phyloP scores from a whole-genome alignment of 2,329 filamentous ascomycete species.

The Clonostachys rosea region DNA sequence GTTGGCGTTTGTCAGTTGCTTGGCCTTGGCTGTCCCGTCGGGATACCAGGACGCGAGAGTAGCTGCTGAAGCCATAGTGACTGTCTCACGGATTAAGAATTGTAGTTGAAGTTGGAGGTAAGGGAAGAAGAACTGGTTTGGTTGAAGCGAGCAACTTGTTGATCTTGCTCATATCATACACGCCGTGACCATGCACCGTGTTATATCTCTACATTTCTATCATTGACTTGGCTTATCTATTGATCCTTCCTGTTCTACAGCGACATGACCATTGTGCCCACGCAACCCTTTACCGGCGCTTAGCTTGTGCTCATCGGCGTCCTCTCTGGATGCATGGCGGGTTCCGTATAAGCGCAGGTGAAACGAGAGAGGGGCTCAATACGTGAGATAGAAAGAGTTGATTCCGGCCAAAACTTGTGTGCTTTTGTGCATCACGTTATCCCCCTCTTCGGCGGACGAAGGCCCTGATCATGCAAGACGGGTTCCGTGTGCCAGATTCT shows the following conservation, averaged over 20 bases:
- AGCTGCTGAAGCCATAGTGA: background rate
- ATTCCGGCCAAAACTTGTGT: background rate
- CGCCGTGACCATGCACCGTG: background rate
- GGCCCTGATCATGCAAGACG: background rate
- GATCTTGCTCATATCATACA: background rate
- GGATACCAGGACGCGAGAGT: background rate
- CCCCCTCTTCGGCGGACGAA: background rate
- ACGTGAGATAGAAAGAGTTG: background rate
- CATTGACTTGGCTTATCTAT: background rate
- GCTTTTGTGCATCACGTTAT: background rate
- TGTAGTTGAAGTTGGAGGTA: background rate
- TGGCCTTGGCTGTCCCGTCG: background rate
- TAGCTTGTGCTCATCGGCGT: background rate
- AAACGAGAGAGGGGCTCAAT: background rate
- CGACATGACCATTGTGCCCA: background rate
- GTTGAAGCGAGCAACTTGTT: background rate
- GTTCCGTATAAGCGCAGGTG: background rate
- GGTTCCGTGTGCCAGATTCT: background rate
- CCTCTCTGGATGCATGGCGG: background rate
- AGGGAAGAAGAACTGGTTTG: background rate
- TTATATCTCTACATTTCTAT: background rate
- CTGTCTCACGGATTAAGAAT: background rate
- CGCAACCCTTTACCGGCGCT: background rate
- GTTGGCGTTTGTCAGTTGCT: background rate
- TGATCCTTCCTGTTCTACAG: background rate